Percentiles rank a stretch among this genome's conserved stretches.
Conservation (phyloP, 345 rosid genomes). For the Hibiscus tridactylites region DNA sequence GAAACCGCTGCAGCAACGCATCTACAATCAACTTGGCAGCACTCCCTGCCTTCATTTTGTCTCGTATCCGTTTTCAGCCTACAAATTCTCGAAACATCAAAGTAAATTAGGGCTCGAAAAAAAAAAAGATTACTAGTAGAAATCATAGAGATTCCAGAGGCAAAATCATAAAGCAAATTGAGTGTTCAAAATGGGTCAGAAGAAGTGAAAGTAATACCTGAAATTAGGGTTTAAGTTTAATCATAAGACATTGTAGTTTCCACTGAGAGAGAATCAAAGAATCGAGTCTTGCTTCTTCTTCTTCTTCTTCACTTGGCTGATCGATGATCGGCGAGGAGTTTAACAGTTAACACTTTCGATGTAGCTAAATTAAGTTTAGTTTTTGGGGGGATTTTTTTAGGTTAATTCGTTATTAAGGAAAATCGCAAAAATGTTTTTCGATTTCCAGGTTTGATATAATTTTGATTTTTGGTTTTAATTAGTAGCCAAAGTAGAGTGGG, state of each 20-base stretch:
- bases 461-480: no score
- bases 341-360: no score
- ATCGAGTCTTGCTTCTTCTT: not conserved
- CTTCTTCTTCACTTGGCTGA: no score
- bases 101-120: not conserved
- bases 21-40: constrained; percentile 92
- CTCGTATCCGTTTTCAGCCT: not conserved
- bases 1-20: constrained; percentile 87
- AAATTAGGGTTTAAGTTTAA: not conserved
- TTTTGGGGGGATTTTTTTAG: no score
- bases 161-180: not conserved
- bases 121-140: not conserved
- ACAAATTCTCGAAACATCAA: not conserved
- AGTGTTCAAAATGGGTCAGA: not conserved
- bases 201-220: not conserved
- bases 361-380: no score
- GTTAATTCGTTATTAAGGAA: no score
- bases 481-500: no score
- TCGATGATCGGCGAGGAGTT: no score
- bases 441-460: no score
- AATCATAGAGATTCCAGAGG: not conserved
- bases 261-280: not conserved
- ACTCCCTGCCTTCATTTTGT: constrained; percentile 73
- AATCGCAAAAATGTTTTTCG: no score
- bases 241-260: not conserved